Evolutionary conservation across 306 rosid genomes (phyloP).

Genomic region (Mimosa bimucronata): DNA sequence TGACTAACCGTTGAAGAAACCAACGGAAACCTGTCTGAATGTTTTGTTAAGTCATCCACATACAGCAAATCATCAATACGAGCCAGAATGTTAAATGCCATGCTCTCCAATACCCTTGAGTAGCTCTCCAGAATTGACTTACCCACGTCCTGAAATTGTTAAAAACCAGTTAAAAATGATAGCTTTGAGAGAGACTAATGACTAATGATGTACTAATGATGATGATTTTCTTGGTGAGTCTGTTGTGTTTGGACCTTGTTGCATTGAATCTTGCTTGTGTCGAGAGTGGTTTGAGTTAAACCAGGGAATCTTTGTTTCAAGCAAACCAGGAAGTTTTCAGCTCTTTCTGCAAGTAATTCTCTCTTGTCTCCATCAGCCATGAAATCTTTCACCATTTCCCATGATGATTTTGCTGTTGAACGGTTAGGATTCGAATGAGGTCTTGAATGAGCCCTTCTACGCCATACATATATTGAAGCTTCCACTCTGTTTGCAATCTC

Average conservation of each 20-base stretch:
- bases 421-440: conserved; percentile 61
- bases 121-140: conserved; percentile 93
- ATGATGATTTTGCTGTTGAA: conserved; percentile 82
- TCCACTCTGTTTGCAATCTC: conserved; percentile 94
- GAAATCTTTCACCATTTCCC: conserved; percentile 91
- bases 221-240: no score
- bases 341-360: conserved; percentile 84
- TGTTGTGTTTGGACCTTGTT: conserved; percentile 59
- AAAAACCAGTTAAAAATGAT: neutral
- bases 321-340: conserved; percentile 68
- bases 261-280: conserved; percentile 90
- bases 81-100: conserved; percentile 82
- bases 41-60: conserved; percentile 82
- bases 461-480: conserved; percentile 88
- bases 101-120: conserved; percentile 94
- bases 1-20: conserved; percentile 52
- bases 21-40: conserved; percentile 68
- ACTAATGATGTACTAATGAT: neutral
- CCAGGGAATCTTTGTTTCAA: conserved; percentile 89
- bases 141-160: conserved; percentile 81
- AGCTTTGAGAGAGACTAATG: neutral
- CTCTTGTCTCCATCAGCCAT: conserved; percentile 89
- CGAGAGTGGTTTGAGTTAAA: conserved; percentile 83
- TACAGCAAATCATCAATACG: conserved; percentile 87
- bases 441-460: conserved; percentile 68